phyloP scores from a whole-genome alignment of 179 eudicot species.

The Heliamphora pulchella region DNA sequence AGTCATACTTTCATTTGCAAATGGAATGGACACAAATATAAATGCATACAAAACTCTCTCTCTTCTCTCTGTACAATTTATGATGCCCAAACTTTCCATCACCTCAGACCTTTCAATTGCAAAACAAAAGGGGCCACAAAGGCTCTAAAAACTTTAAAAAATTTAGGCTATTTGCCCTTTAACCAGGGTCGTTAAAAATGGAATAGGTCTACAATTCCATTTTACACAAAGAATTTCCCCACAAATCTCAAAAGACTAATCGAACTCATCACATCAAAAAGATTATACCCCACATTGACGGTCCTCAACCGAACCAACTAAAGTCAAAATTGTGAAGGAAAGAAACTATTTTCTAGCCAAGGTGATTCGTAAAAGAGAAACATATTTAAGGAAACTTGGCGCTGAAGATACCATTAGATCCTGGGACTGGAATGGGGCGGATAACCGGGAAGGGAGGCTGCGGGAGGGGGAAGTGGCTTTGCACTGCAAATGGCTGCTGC shows the following conservation, averaged over 20 bases:
- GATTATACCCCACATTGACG: neutral
- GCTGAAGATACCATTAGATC: slow-evolving; percentile 38
- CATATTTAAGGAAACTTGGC: slow-evolving; percentile 43
- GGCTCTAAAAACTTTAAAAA: neutral
- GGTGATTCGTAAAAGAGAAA: neutral
- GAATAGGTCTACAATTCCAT: neutral
- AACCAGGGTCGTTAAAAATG: neutral
- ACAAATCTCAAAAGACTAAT: neutral
- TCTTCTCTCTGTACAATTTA: neutral
- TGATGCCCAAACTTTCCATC: neutral
- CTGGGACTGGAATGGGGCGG: slow-evolving; percentile 38
- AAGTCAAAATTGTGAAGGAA: slow-evolving; percentile 11
- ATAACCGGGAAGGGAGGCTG: slow-evolving; percentile 47
- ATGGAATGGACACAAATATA: no score
- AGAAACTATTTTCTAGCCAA: neutral
- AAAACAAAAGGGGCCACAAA: neutral
- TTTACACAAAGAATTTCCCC: slow-evolving; percentile 11
- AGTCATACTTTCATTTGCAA: no score
- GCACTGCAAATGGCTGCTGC: slow-evolving; percentile 37
- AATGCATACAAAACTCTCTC: neutral
- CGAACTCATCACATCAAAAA: neutral
- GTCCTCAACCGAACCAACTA: neutral
- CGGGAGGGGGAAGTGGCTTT: slow-evolving; percentile 43
- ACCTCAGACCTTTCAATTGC: neutral
- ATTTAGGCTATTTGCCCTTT: neutral